phyloP scores from a whole-genome alignment of 2,329 filamentous ascomycete genomes.

The Aspergillus tubingensis region DNA sequence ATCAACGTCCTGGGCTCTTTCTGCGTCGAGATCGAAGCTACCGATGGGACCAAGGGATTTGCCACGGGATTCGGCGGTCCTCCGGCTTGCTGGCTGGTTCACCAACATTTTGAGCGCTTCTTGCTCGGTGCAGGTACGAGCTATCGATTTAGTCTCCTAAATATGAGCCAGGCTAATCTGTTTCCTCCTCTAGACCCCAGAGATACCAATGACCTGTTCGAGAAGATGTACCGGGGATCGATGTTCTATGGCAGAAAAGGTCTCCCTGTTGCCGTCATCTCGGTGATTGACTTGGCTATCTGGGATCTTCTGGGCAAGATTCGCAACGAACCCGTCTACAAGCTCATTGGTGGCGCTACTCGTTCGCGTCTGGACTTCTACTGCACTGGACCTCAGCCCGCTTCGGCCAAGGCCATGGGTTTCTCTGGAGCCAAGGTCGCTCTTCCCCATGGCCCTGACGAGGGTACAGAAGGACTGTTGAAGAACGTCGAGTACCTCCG shows the following conservation, averaged over 20 bases:
- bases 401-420: slow-evolving; percentile 77
- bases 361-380: slow-evolving; percentile 84
- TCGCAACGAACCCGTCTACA: slow-evolving; percentile 89
- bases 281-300: slow-evolving; percentile 86
- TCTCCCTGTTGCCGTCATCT: slow-evolving; percentile 85
- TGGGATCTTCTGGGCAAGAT: slow-evolving; percentile 94
- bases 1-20: slow-evolving; percentile 95
- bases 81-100: slow-evolving; percentile 89
- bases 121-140: slow-evolving; percentile 70
- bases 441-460: slow-evolving; percentile 84
- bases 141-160: too few relatives aligned
- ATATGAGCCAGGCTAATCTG: not conserved
- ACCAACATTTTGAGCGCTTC: slow-evolving; percentile 92
- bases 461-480: slow-evolving; percentile 75
- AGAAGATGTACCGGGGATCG: slow-evolving; percentile 93
- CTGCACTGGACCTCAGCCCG: slow-evolving; percentile 86
- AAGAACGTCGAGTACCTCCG: slow-evolving; percentile 90
- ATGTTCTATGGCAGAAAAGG: slow-evolving; percentile 98
- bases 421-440: slow-evolving; percentile 92
- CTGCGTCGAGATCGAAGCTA: slow-evolving; percentile 83
- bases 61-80: slow-evolving; percentile 93
- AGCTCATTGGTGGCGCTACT: slow-evolving; percentile 88
- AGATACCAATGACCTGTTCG: slow-evolving; percentile 88
- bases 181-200: slow-evolving; percentile 64
- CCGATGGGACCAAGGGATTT: slow-evolving; percentile 89